A percentile compares a stretch with the other conserved stretches of the same genome.
These are phyloP conservation scores for Cyberlindnera mrakii DNA, from an alignment of 805 yeast species.

Conservation along the genomic window DNA sequence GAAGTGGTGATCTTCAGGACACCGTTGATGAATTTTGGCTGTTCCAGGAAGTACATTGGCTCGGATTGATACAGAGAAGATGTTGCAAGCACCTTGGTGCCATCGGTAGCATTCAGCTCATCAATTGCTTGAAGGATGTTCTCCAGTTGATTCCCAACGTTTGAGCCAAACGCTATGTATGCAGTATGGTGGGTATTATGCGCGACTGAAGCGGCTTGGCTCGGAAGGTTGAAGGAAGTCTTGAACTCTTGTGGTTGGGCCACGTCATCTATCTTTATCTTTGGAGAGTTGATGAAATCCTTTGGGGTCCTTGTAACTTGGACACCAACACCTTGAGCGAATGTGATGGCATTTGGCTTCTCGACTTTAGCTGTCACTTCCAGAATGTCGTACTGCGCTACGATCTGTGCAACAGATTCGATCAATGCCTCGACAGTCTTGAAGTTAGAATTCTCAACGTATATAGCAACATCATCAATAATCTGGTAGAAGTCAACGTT, in stretches of 20 bases:
- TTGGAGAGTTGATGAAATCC: slow-evolving; percentile 29
- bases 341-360: slow-evolving; percentile 85
- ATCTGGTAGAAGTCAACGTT: slow-evolving; percentile 29
- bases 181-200: slow-evolving; percentile 39
- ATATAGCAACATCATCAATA: slow-evolving; percentile 44
- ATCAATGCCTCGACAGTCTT: slow-evolving; percentile 93
- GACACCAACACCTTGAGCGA: slow-evolving; percentile 89
- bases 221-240: slow-evolving; percentile 13
- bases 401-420: slow-evolving; percentile 57
- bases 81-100: slow-evolving; percentile 42
- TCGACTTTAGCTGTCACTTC: slow-evolving; percentile 55
- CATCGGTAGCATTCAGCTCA: slow-evolving; percentile 32
- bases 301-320: slow-evolving; percentile 45
- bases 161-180: slow-evolving; percentile 86
- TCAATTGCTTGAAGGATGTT: slow-evolving; percentile 55
- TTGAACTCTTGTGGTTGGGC: slow-evolving; percentile 1
- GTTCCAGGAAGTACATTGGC: slow-evolving; percentile 88
- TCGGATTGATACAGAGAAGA: slow-evolving; percentile 83
- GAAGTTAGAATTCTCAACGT: slow-evolving; percentile 75
- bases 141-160: slow-evolving; percentile 62
- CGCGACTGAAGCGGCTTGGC: slow-evolving; percentile 31
- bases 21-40: slow-evolving; percentile 79
- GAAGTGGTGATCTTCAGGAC: slow-evolving; percentile 61
- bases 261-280: slow-evolving; percentile 9
- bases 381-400: slow-evolving; percentile 32